Evolutionary conservation across 1,284 basidiomycete genomes (phyloP), one percentile per base, ranked within the genome.

Genomic region (Xerocomus nothofagi): DNA sequence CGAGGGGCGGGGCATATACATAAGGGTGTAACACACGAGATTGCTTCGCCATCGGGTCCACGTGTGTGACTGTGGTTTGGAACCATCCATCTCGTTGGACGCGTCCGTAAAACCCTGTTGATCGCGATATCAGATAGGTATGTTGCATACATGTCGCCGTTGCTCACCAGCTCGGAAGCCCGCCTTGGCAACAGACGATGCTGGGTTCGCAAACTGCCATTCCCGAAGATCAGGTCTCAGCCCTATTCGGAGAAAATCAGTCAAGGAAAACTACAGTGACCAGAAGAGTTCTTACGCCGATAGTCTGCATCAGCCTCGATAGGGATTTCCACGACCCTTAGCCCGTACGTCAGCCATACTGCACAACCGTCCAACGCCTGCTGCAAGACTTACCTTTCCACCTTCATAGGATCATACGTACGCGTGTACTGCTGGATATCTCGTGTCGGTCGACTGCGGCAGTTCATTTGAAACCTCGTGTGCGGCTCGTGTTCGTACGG

Each of bases 1-100:
- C 21, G 20, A n/a, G 34, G 32, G 23, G 21, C 55, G 20, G 24
- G 57, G n/a, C n/a, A n/a, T 75, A 43, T 67, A 88, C 87, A 45
- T 71, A 74, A 10, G 84, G 84, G 57, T 89, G 77, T 11, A 90
- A 67, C 6, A 88, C 81, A 39, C 72, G 73, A 56, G 76, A 77
- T 56, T 89, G 87, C 60, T 88, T 89, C 4, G 85, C 87, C 1
- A 79, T 88, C 0, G 87, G 86, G 43, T 80, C 79, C 32, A 89
- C 73, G 48, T 89, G 87, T 0, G 86, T 87, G 14, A 88, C 82
- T 0, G 81, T 87, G 0, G 87, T 88, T 39, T 77, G 75, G 60
- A 89, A 89, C 61, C 74, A 79, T 4, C 59, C 59, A 18, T 79
- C 63, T 39, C 67, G 62, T 54, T 83, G 77, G 14, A 87, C 69